phyloP scores from a whole-genome alignment of 345 rosid genomes.

The Limnanthes douglasii region DNA sequence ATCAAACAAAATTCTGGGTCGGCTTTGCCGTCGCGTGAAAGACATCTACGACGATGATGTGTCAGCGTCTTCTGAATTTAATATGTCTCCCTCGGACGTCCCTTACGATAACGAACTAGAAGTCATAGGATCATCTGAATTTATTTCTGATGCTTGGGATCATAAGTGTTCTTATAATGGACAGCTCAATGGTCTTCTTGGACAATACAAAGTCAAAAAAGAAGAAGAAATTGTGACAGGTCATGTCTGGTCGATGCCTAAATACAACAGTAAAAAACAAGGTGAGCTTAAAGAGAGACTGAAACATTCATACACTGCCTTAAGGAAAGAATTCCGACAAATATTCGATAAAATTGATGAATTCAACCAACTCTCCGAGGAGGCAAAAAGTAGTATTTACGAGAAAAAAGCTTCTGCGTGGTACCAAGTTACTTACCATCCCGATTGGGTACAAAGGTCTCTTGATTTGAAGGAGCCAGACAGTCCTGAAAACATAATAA shows the following conservation, averaged over 20 bases:
- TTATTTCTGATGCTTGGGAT: slow-evolving; percentile 58
- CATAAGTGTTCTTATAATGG: slow-evolving; percentile 60
- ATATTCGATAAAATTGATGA: slow-evolving; percentile 39
- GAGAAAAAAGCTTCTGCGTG: slow-evolving; percentile 89
- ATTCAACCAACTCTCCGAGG: slow-evolving; percentile 35
- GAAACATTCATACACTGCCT: slow-evolving; percentile 45
- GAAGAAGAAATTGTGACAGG: slow-evolving; percentile 96
- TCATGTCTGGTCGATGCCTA: slow-evolving; percentile 91
- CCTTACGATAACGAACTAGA: slow-evolving; percentile 54
- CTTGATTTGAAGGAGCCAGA: slow-evolving; percentile 29
- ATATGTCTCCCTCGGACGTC: slow-evolving; percentile 21
- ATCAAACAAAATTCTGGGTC: slow-evolving; percentile 64
- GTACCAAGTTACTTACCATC: slow-evolving; percentile 82
- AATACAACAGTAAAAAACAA: slow-evolving; percentile 44
- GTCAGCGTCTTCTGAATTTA: slow-evolving; percentile 21
- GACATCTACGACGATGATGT: slow-evolving; percentile 39
- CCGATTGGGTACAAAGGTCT: slow-evolving; percentile 49
- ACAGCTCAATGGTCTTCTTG: slow-evolving; percentile 62
- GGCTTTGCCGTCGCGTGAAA: slow-evolving; percentile 46
- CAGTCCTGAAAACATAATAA: slow-evolving; percentile 14
- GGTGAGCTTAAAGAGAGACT: slow-evolving; percentile 70
- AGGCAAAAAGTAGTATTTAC: slow-evolving; percentile 31
- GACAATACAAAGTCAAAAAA: slow-evolving; percentile 60
- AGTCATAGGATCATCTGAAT: slow-evolving; percentile 38
- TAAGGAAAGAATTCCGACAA: slow-evolving; percentile 66